A percentile compares a stretch with the other conserved stretches of the same genome.
Conservation (phyloP, 176 grass and related monocot genomes). For the Eremochloa ophiuroides region DNA sequence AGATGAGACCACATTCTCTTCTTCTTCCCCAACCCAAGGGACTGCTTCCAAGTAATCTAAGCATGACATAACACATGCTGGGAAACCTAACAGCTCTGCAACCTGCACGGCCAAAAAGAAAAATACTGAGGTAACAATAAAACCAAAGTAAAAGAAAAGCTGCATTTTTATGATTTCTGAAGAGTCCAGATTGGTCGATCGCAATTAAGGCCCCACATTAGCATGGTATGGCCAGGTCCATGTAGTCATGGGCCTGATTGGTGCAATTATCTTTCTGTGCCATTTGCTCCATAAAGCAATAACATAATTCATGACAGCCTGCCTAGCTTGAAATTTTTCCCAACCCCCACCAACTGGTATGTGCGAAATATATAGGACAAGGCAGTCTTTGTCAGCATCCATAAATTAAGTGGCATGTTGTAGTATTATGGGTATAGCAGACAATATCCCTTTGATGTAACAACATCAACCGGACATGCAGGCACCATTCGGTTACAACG, state of each 20-base stretch:
- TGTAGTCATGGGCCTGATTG: constrained; percentile 25
- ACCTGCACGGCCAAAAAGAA: constrained; percentile 40
- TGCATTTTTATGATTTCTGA: constrained; percentile 3
- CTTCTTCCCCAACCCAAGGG: constrained; percentile 93
- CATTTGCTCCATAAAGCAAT: constrained; percentile 20
- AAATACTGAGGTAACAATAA: background rate
- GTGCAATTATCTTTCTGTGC: background rate
- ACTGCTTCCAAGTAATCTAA: constrained; percentile 83
- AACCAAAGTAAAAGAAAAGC: constrained; percentile 8
- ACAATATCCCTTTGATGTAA: constrained; percentile 33
- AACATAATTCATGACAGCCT: constrained; percentile 26
- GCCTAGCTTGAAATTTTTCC: constrained; percentile 25
- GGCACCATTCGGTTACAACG: background rate
- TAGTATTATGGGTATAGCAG: constrained; percentile 19
- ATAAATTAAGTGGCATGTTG: constrained; percentile 19
- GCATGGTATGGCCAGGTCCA: constrained; percentile 19
- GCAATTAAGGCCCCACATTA: constrained; percentile 9
- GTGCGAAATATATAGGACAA: constrained; percentile 24
- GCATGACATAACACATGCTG: constrained; percentile 73
- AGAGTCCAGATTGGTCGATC: constrained; percentile 7
- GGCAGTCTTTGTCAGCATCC: constrained; percentile 24
- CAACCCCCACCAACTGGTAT: constrained; percentile 18
- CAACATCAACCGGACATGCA: constrained; percentile 10
- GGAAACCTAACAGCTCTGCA: constrained; percentile 76
- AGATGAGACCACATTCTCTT: constrained; percentile 73